Evolutionary conservation across 306 rosid species (phyloP), one percentile per base, ranked within the genome.

Genomic region (Datisca glomerata): DNA sequence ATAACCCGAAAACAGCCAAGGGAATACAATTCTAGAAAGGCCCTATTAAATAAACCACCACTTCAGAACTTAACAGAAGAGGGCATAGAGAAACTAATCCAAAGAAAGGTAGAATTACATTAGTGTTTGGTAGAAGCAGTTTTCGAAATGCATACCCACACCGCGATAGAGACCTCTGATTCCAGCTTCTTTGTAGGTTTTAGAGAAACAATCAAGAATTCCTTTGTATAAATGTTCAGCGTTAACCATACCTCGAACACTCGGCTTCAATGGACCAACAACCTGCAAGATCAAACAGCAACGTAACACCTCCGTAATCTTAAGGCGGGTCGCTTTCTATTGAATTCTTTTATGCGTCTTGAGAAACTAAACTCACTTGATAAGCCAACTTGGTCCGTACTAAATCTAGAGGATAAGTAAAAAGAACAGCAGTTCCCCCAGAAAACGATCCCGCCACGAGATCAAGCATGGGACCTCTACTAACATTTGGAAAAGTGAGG

Each of bases 391-490:
- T 89, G 9, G 95, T 84, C 56, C 86, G 75, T 73, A 71, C 79
- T 22, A 89, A 68, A 72, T 89, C 98, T 57, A 84, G 95, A 18
- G 93, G 98, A 50, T 84, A 80, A 12, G 95, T 89, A 40, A 80
- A 89, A 45, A 89, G 72, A 2, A 80, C 95, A 12, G 98, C 95
- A 0, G 98, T 84, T 56, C 95, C 95, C 57, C 95, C 95, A 19
- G 93, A 72, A 36, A 89, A 73, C n/a, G 95, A 89, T 3, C 98
- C 98, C 0, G 95, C 98, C 46, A 81, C 62, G 55, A 89, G 98
- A 67, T 89, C 98, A 18, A 89, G 95, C n/a, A 57, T 60, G 43
- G 98, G 86, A 17, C 98, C 98, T 58, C 76, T 69, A 51, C 55
- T 61, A 38, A 78, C 68, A 14, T 75, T 19, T 22, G 98, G 98